A percentile compares a stretch with the other conserved stretches of the same genome.
Evolutionary conservation across 1,284 basidiomycete genomes (phyloP).

Genomic region (Pyrrhoderma lamaoense): DNA sequence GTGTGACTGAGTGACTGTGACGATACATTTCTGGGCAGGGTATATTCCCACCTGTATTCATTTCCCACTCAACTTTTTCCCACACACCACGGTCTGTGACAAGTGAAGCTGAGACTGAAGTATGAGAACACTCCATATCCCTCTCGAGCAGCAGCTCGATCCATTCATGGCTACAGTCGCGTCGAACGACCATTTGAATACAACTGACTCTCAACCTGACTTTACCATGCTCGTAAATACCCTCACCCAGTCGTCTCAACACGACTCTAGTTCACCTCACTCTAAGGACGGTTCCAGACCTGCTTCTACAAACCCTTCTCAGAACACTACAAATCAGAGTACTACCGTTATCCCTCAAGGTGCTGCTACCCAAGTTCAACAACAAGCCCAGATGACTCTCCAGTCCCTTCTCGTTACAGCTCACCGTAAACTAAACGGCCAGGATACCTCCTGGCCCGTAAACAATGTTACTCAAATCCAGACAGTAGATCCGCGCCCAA

Average conservation of each 20-base stretch:
- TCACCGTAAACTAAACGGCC: conserved; percentile 12
- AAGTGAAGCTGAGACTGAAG: not conserved
- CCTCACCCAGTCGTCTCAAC: conserved; percentile 20
- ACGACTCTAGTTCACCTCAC: conserved; percentile 13
- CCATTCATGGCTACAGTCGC: too few relatives aligned
- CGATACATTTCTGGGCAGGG: too few relatives aligned
- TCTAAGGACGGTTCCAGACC: conserved; percentile 7
- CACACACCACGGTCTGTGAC: not conserved
- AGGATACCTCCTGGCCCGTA: conserved; percentile 22
- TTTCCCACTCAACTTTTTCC: not conserved
- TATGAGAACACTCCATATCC: conserved; percentile 16
- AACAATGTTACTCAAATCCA: conserved; percentile 3
- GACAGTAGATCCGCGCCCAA: conserved; percentile 1
- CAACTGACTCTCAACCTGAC: not conserved
- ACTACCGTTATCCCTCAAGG: not conserved
- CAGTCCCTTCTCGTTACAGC: conserved; percentile 17
- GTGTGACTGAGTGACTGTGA: too few relatives aligned
- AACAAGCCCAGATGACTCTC: conserved; percentile 16
- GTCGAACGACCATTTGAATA: too few relatives aligned
- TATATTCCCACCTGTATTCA: too few relatives aligned
- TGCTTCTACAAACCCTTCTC: conserved; percentile 6
- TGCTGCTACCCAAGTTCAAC: conserved; percentile 9
- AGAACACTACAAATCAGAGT: not conserved
- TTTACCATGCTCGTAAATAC: not conserved
- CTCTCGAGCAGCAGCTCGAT: too few relatives aligned